phyloP scores from a whole-genome alignment of 768 basidiomycete species.

The Chiua virens region DNA sequence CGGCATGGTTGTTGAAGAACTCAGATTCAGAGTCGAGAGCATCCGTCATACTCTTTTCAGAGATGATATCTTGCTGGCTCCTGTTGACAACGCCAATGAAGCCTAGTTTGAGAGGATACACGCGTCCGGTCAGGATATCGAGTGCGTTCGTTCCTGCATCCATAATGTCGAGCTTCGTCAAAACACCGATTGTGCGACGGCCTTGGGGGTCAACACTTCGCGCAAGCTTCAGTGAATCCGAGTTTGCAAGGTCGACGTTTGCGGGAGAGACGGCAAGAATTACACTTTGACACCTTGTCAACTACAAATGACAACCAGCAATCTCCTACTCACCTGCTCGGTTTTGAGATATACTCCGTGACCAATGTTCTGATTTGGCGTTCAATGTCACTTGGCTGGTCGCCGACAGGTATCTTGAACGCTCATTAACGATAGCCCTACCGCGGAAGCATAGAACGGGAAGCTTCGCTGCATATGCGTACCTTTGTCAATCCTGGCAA shows the following conservation, averaged over 20 bases:
- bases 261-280: conserved; percentile 96
- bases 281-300: conserved; percentile 53
- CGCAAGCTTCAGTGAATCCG: conserved; percentile 95
- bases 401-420: conserved; percentile 85
- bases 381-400: conserved; percentile 98
- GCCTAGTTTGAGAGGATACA: conserved; percentile 96
- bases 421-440: neutral
- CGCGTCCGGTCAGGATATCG: conserved; percentile 93
- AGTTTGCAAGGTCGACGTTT: conserved; percentile 98
- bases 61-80: conserved; percentile 95
- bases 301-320: neutral
- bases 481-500: conserved; percentile 96
- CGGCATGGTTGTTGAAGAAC: conserved; percentile 87
- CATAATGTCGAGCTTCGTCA: conserved; percentile 98
- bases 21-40: conserved; percentile 84
- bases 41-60: conserved; percentile 80
- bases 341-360: conserved; percentile 94
- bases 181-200: conserved; percentile 91
- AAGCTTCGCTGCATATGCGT: conserved; percentile 18
- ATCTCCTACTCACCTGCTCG: conserved; percentile 70
- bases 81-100: conserved; percentile 98
- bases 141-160: conserved; percentile 98
- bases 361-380: conserved; percentile 93
- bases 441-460: too few relatives aligned
- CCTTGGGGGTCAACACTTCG: conserved; percentile 95